Evolutionary conservation across 257 asterid species (phyloP).

Genomic region (Scutellaria minor): DNA sequence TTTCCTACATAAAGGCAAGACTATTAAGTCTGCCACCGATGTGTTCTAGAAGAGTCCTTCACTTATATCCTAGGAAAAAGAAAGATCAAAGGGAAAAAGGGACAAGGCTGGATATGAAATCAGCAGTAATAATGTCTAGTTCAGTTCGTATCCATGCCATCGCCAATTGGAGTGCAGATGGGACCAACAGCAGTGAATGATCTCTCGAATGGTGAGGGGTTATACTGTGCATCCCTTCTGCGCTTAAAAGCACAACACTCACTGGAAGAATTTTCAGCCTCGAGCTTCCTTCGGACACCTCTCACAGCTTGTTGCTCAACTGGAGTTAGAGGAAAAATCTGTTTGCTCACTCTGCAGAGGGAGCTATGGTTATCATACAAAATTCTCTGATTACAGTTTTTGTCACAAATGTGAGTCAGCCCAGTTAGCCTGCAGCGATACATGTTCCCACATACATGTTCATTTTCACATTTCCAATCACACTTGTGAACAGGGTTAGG

Average conservation of each 20-base stretch:
- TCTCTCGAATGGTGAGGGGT: slow-evolving; percentile 92
- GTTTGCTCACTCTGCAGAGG: slow-evolving; percentile 89
- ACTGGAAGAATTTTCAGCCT: slow-evolving; percentile 65
- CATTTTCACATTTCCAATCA: slow-evolving; percentile 95
- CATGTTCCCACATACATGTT: slow-evolving; percentile 88
- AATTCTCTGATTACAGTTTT: slow-evolving; percentile 95
- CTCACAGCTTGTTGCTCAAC: slow-evolving; percentile 85
- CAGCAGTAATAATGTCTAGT: slow-evolving; percentile 56
- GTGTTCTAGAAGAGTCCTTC: slow-evolving; percentile 49
- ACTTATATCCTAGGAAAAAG: slow-evolving; percentile 45
- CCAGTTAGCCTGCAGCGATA: slow-evolving; percentile 94
- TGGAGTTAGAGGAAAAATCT: slow-evolving; percentile 74
- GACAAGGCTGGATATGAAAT: slow-evolving; percentile 38
- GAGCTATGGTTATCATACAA: slow-evolving; percentile 89
- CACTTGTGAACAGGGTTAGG: slow-evolving; percentile 94
- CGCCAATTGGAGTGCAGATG: slow-evolving; percentile 85
- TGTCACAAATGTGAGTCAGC: slow-evolving; percentile 93
- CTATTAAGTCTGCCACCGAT: slow-evolving; percentile 55
- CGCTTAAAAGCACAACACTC: slow-evolving; percentile 84
- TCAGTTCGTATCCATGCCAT: slow-evolving; percentile 92
- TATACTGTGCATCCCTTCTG: slow-evolving; percentile 81
- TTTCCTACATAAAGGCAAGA: slow-evolving; percentile 68
- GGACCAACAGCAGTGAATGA: slow-evolving; percentile 80
- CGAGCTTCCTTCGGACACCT: slow-evolving; percentile 93
- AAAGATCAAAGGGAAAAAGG: slow-evolving; percentile 36